Evolutionary conservation across 257 asterid genomes (phyloP), one percentile per base, ranked within the genome.

Genomic region (Salvia splendens): DNA sequence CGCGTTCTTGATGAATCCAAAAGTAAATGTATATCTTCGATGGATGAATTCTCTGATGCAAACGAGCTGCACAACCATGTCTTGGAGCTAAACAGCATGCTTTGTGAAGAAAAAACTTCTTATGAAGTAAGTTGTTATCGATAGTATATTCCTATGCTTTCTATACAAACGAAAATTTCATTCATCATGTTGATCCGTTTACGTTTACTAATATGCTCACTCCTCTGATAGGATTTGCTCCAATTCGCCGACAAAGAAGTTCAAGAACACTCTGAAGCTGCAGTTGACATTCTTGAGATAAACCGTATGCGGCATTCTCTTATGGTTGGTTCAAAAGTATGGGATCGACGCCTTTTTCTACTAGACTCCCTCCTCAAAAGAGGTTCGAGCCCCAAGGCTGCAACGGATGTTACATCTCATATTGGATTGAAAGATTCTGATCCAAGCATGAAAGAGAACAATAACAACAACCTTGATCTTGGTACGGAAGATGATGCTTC

Each of bases 261-360:
- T 59, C 66, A 63, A 2, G 75, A 78, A 32, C 71, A 43, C 15
- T 79, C 52, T 52, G 83, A 60, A 77, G 66, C 71, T 10, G 64
- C 77, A 60, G 0, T 82, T 14, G 95, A 90, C 81, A 86, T 90
- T 74, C 93, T 90, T 62, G 95, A 85, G 75, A 83, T 90, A 16
- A 93, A 93, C 77, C 88, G 80, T 33, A 49, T 86, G 82, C 82
- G 94, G 60, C 95, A 82, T 71, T 85, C 95, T 33, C 94, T 93
- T 59, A 50, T 93, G 33, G 68, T 78, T 49, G 75, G 84, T 74
- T 85, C 95, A n/a, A 89, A 72, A 28, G 75, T 77, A 56, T 93
- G 99, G 99, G 87, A 90, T 74, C 83, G 78, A 4, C 79, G 92
- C 50, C 82, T 90, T 14, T 70, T 65, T 73, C 77, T 81, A 20